A percentile compares a stretch with the other conserved stretches of the same genome.
phyloP scores from a whole-genome alignment of 108 stramenopile species.

The Fragilariopsis cylindrus region DNA sequence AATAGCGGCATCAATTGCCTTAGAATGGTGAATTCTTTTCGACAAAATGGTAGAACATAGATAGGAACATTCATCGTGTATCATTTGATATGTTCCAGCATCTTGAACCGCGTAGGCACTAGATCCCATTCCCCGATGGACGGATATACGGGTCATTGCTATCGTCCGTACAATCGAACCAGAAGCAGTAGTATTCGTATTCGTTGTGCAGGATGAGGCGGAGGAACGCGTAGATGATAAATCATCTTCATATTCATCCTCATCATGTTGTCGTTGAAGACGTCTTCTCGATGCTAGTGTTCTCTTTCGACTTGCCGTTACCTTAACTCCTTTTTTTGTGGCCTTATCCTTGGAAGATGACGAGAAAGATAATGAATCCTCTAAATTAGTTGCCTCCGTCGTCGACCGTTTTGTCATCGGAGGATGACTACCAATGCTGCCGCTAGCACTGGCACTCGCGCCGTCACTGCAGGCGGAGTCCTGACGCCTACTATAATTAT shows the following conservation, averaged over 20 bases:
- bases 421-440: background rate
- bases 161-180: background rate
- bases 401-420: background rate
- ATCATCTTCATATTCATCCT: constrained; percentile 5
- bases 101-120: constrained; percentile 51
- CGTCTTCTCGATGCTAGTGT: constrained; percentile 1
- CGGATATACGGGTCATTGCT: background rate
- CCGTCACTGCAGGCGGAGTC: background rate
- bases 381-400: background rate
- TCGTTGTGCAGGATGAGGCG: background rate
- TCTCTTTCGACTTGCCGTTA: background rate
- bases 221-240: background rate
- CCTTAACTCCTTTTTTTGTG: background rate
- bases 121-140: constrained; percentile 20
- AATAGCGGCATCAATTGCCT: constrained; percentile 20
- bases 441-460: background rate
- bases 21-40: constrained; percentile 1
- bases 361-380: background rate
- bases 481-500: background rate
- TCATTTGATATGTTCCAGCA: constrained; percentile 66
- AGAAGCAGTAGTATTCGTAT: background rate
- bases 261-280: constrained; percentile 4
- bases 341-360: background rate
- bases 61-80: constrained; percentile 75
- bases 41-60: constrained; percentile 59